phyloP scores from a whole-genome alignment of 768 basidiomycete species.

The Sistotremastrum suecicum region DNA sequence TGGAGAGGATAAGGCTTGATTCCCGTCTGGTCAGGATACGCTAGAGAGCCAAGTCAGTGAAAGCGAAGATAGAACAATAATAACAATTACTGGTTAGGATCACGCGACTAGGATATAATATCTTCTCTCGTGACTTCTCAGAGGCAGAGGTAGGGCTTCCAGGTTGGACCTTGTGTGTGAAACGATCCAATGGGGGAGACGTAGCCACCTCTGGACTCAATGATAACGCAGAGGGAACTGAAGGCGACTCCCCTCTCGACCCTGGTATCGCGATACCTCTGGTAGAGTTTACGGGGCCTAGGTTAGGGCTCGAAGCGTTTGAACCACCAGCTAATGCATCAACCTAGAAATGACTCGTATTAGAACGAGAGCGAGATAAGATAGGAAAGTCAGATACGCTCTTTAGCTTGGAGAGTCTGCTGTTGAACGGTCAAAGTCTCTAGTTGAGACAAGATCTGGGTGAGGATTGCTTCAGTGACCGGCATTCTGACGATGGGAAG shows the following conservation, averaged over 20 bases:
- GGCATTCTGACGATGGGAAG: not conserved
- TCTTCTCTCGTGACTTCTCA: slow-evolving; percentile 59
- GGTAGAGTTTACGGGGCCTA: slow-evolving; percentile 19
- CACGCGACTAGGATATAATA: slow-evolving; percentile 71
- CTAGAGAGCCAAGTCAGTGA: slow-evolving; percentile 12
- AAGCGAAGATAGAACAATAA: slow-evolving; percentile 4
- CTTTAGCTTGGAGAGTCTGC: slow-evolving; percentile 69
- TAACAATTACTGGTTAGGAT: slow-evolving; percentile 54
- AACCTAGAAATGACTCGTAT: slow-evolving; percentile 22
- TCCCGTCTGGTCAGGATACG: slow-evolving; percentile 89
- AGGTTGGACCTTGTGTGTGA: slow-evolving; percentile 11
- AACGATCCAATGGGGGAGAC: too few relatives aligned
- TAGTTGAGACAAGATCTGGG: slow-evolving; percentile 61
- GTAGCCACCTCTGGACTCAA: too few relatives aligned
- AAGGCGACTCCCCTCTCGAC: slow-evolving; percentile 10
- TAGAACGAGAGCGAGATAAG: not conserved
- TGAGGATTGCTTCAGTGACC: slow-evolving; percentile 38
- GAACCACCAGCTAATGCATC: slow-evolving; percentile 26
- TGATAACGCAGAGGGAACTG: too few relatives aligned
- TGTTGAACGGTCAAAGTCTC: slow-evolving; percentile 60
- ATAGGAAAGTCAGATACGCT: slow-evolving; percentile 15
- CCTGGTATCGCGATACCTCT: slow-evolving; percentile 10
- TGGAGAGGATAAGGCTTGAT: slow-evolving; percentile 64
- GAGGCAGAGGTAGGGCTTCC: slow-evolving; percentile 7
- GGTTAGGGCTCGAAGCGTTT: slow-evolving; percentile 11